phyloP scores from a whole-genome alignment of 2,329 filamentous ascomycete species.

The Teratosphaeria viscida region DNA sequence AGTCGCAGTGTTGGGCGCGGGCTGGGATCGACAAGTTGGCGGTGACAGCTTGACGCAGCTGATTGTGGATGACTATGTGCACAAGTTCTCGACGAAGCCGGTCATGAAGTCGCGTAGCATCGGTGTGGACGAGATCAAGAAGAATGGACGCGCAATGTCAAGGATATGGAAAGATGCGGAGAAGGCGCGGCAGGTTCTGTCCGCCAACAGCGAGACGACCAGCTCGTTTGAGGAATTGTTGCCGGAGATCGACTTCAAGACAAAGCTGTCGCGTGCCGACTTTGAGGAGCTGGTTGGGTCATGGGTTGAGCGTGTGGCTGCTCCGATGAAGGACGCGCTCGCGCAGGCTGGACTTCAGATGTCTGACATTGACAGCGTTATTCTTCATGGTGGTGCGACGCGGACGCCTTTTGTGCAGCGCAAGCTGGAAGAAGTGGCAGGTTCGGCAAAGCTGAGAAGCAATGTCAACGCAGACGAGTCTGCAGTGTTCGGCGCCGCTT shows the following conservation, averaged over 20 bases:
- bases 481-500: slow-evolving; percentile 89
- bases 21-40: slow-evolving; percentile 83
- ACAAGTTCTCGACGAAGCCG: slow-evolving; percentile 60
- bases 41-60: slow-evolving; percentile 82
- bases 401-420: slow-evolving; percentile 92
- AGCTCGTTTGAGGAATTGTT: slow-evolving; percentile 80
- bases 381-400: slow-evolving; percentile 82
- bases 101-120: slow-evolving; percentile 54
- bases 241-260: slow-evolving; percentile 86
- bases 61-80: slow-evolving; percentile 80
- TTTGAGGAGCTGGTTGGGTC: slow-evolving; percentile 70
- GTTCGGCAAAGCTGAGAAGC: slow-evolving; percentile 67
- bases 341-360: slow-evolving; percentile 61
- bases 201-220: slow-evolving; percentile 76
- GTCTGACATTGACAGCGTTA: slow-evolving; percentile 73
- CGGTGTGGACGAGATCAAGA: slow-evolving; percentile 52
- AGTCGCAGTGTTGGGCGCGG: slow-evolving; percentile 74
- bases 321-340: slow-evolving; percentile 64
- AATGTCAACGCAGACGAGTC: slow-evolving; percentile 97
- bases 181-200: slow-evolving; percentile 75
- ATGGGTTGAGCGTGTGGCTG: slow-evolving; percentile 57
- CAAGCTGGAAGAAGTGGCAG: slow-evolving; percentile 65
- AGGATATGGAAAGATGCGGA: slow-evolving; percentile 92
- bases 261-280: slow-evolving; percentile 68
- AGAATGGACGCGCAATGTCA: slow-evolving; percentile 73